A percentile compares a stretch with the other conserved stretches of the same genome.
Conservation (phyloP, 2,329 filamentous ascomycete species). For the Aspergillus sergii region DNA sequence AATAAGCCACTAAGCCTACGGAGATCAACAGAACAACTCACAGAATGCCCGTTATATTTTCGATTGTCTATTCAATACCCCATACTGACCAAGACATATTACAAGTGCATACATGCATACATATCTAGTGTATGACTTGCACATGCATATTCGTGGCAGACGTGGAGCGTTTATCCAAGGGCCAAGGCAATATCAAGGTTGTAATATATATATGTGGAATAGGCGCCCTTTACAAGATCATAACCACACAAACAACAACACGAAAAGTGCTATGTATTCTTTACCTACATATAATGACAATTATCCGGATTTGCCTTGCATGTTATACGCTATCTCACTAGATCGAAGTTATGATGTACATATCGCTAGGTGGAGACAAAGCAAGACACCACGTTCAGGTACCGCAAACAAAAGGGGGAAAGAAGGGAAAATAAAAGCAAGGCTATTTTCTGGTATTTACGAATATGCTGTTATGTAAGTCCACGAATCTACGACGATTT, state of each 20-base stretch:
- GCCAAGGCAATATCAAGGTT: not conserved
- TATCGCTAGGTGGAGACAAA: not conserved
- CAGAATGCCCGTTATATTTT: too few species aligned
- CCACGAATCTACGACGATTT: not conserved
- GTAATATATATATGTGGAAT: not conserved
- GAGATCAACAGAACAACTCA: not conserved
- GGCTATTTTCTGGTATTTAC: not conserved
- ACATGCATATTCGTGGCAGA: not conserved
- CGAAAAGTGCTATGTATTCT: not conserved
- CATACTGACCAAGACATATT: not conserved
- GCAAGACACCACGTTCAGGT: not conserved
- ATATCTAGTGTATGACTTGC: constrained; percentile 5
- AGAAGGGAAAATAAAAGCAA: not conserved
- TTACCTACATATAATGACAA: not conserved
- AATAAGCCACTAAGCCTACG: not conserved
- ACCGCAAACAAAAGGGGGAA: not conserved
- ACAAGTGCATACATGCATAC: not conserved
- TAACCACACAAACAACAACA: not conserved
- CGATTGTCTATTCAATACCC: not conserved
- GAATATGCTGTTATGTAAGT: not conserved
- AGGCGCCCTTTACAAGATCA: not conserved
- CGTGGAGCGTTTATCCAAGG: not conserved
- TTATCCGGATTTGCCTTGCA: not conserved
- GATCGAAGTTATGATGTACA: not conserved
- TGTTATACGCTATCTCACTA: not conserved